Evolutionary conservation across 2,329 filamentous ascomycete genomes (phyloP), one percentile per base, ranked within the genome.

Genomic region (Cytospora mali): DNA sequence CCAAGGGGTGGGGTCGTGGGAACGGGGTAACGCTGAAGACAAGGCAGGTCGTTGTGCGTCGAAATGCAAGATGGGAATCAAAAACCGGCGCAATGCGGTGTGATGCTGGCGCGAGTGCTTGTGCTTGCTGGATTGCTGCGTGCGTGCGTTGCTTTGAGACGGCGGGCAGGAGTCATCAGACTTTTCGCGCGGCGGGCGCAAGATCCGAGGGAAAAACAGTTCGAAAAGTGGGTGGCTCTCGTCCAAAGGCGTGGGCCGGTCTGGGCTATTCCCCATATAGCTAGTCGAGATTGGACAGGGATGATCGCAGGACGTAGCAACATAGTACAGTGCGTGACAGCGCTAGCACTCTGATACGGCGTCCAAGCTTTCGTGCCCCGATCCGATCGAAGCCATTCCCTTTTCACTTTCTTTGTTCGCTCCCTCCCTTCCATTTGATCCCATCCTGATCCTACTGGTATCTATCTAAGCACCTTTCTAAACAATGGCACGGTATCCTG

Each of bases 81-180:
- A 53, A 51, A 49, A 35, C 35, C 50, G 50, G 55, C 48, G 49
- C 33, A 50, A 58, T 62, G 48, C 61, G 35, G 49, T 46, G 61
- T 62, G 46, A 56, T 51, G 53, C 46, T 62, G 59, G 59, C 33
- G 53, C 33, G 48, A 18, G 49, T 51, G 49, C 49, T 51, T 25
- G n/a, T 29, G 46, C 46, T 49, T 39, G 18, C 4, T 21, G 54
- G 7, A 16, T 33, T 6, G 27, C 18, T 29, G 55, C 35, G 56
- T 35, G 49, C n/a, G 33, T 57, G 52, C 23, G 54, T 55, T 57
- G 39, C 29, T 48, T 49, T 62, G 59, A 62, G 54, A 54, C 60
- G 54, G 54, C 48, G 46, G 48, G 52, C 59, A 39, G 48, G 39
- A 62, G 55, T 62, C 61, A 59, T 62, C 61, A 62, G 61, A 56